A percentile compares a stretch with the other conserved stretches of the same genome.
Conservation (phyloP, 129 eudicot genomes). For the Ambrosia trifida region DNA sequence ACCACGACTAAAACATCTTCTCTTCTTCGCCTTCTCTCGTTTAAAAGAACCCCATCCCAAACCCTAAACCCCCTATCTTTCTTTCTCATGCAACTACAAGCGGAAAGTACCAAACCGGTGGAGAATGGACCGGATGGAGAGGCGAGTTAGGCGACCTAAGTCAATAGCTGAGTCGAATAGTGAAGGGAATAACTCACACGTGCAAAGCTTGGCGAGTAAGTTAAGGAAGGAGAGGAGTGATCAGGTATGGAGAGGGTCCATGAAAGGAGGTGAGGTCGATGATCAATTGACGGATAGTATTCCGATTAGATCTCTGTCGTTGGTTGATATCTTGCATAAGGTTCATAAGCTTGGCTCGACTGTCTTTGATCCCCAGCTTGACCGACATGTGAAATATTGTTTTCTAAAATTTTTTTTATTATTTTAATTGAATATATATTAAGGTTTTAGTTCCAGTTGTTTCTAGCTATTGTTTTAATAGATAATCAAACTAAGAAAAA, state of each 20-base stretch:
- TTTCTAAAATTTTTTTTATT: not conserved
- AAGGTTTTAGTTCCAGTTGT: not conserved
- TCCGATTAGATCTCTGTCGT: conserved; percentile 63
- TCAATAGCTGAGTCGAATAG: conserved; percentile 59
- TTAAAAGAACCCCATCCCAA: no score
- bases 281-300: conserved; percentile 42
- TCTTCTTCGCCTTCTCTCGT: no score
- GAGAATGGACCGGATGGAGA: conserved; percentile 40
- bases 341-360: conserved; percentile 58
- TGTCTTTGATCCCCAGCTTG: conserved; percentile 70
- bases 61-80: no score
- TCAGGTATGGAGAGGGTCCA: conserved; percentile 34
- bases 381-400: conserved; percentile 58
- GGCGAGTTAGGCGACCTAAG: conserved; percentile 40
- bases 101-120: conserved; percentile 38
- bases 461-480: not conserved
- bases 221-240: conserved; percentile 44
- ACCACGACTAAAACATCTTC: no score
- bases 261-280: conserved; percentile 39
- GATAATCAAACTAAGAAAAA: not conserved
- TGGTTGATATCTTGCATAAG: conserved; percentile 54
- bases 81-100: no score
- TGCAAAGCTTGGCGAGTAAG: conserved; percentile 82
- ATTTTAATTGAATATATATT: not conserved
- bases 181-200: conserved; percentile 61